A percentile compares a stretch with the other conserved stretches of the same genome.
Evolutionary conservation across 371 early-diverging fungal species (phyloP).

Genomic region (Mortierella sp.): DNA sequence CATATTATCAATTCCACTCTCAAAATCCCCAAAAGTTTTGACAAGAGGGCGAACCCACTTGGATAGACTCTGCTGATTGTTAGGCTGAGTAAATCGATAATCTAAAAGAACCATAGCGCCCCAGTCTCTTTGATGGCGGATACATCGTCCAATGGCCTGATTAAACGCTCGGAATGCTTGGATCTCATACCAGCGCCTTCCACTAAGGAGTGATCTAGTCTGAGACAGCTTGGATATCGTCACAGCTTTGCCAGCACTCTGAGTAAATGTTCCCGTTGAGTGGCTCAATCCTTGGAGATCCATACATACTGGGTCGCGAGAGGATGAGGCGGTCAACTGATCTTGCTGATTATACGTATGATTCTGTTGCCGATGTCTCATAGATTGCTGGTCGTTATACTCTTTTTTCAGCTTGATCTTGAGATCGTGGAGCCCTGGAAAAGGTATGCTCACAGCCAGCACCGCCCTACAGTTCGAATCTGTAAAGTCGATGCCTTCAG

Average conservation of each 20-base stretch:
- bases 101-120: constrained; percentile 80
- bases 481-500: constrained; percentile 96
- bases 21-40: constrained; percentile 47
- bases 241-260: constrained; percentile 5
- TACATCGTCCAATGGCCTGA: constrained; percentile 95
- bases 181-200: constrained; percentile 84
- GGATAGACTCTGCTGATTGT: constrained; percentile 66
- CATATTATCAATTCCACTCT: constrained; percentile 58
- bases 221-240: background rate
- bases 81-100: constrained; percentile 60
- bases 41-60: constrained; percentile 76
- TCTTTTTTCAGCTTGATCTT: constrained; percentile 75
- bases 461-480: constrained; percentile 93
- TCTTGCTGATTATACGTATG: background rate
- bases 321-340: background rate
- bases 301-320: background rate
- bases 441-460: constrained; percentile 94
- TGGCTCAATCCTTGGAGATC: constrained; percentile 22
- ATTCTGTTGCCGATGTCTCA: constrained; percentile 7
- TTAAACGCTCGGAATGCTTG: constrained; percentile 95
- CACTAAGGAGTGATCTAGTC: constrained; percentile 53
- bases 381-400: constrained; percentile 60
- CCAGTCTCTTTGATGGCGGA: constrained; percentile 89
- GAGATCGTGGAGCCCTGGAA: constrained; percentile 74
- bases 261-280: constrained; percentile 11